phyloP scores from a whole-genome alignment of 2,329 filamentous ascomycete genomes.

The Phyllosticta ampelicida region DNA sequence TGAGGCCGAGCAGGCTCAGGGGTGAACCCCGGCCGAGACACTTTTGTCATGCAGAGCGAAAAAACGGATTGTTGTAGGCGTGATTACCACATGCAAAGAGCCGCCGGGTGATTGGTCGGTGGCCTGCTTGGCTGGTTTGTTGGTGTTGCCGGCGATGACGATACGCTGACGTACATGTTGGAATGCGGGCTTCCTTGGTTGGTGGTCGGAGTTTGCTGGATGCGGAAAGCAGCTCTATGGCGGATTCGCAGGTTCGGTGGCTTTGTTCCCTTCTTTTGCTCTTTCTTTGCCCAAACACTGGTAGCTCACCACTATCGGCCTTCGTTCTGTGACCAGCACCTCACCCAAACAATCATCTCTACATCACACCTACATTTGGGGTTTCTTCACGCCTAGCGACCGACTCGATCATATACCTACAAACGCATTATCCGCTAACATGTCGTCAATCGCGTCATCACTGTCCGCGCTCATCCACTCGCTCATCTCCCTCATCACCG shows the following conservation, averaged over 20 bases:
- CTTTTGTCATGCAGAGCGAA: no score
- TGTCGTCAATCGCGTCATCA: background rate
- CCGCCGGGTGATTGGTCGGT: no score
- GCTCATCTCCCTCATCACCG: slow-evolving; percentile 5
- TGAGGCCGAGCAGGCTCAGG: no score
- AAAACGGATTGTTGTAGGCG: no score
- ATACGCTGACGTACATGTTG: background rate
- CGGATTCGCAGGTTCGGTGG: background rate
- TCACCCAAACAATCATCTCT: no score
- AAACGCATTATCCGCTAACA: background rate
- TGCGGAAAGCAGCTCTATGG: no score
- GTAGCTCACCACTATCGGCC: no score
- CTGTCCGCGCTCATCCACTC: background rate
- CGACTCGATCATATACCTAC: background rate
- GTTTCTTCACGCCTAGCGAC: no score
- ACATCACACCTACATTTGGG: background rate
- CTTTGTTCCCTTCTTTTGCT: background rate
- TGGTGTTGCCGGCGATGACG: background rate
- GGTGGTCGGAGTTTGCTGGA: background rate
- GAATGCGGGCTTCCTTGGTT: background rate
- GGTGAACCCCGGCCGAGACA: no score
- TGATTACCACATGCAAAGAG: no score
- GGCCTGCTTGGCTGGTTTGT: background rate
- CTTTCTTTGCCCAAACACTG: no score
- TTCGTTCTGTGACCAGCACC: no score